A percentile compares a stretch with the other conserved stretches of the same genome.
These are phyloP conservation scores for Cydonia oblonga DNA, from an alignment of 331 rosid genomes.

Conservation along the genomic window DNA sequence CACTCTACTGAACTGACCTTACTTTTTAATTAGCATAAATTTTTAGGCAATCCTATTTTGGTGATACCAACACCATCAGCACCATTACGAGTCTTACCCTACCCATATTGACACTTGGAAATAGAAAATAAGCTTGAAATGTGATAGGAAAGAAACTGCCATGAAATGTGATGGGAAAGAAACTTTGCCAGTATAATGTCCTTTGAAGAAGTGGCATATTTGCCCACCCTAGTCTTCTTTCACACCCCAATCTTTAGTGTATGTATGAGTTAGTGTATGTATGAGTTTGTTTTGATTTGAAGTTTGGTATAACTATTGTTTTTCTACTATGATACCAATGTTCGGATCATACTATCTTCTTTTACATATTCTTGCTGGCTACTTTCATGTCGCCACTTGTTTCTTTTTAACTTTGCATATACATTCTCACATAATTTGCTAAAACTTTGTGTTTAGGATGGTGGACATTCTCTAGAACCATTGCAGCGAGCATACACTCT, in stretches of 20 bases:
- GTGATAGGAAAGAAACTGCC: neutral
- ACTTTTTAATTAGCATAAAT: neutral
- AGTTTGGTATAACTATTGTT: neutral
- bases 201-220: neutral
- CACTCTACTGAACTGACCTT: neutral
- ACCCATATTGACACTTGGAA: neutral
- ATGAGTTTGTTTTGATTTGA: neutral
- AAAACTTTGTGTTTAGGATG: slow-evolving; percentile 44
- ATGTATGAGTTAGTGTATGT: neutral
- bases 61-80: neutral
- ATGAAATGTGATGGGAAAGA: neutral
- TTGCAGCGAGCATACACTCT: slow-evolving; percentile 82
- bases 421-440: neutral
- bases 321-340: neutral
- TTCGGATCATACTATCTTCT: neutral
- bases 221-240: neutral
- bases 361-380: neutral
- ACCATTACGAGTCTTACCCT: neutral
- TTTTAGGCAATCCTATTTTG: neutral
- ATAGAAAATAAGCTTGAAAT: neutral
- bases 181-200: neutral
- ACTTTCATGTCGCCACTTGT: neutral
- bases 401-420: neutral
- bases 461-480: slow-evolving; percentile 56
- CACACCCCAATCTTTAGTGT: neutral